phyloP scores from a whole-genome alignment of 495 filamentous ascomycete species.

The Penicillium argentinense region DNA sequence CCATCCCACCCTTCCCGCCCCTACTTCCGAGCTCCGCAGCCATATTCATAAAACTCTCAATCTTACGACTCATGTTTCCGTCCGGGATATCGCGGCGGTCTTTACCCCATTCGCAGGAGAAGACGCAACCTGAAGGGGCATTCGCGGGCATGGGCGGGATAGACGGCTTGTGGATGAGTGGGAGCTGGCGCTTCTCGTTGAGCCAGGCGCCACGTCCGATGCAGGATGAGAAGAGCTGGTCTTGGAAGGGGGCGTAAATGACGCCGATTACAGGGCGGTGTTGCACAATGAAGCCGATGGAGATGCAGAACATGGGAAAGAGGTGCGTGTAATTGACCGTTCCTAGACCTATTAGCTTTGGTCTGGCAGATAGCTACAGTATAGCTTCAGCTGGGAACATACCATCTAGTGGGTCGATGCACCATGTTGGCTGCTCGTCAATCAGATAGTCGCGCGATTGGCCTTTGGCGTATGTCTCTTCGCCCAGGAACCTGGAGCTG shows the following conservation, averaged over 20 bases:
- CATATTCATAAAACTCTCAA: conserved; percentile 71
- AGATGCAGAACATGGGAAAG: conserved; percentile 73
- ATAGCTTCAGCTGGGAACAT: conserved; percentile 4
- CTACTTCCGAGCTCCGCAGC: conserved; percentile 59
- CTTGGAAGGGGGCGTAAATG: conserved; percentile 62
- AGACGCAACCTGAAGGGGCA: conserved; percentile 64
- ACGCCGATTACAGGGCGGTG: conserved; percentile 60
- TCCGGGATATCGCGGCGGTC: conserved; percentile 60
- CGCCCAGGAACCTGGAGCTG: conserved; percentile 65
- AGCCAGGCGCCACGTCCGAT: conserved; percentile 63
- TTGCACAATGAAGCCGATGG: conserved; percentile 60
- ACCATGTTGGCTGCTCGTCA: conserved; percentile 62
- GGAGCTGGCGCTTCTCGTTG: conserved; percentile 58
- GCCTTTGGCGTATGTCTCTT: conserved; percentile 66
- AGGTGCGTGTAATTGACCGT: conserved; percentile 74
- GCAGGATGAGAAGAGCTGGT: conserved; percentile 64
- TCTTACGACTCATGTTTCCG: conserved; percentile 64
- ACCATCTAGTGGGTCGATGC: conserved; percentile 67
- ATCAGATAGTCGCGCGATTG: conserved; percentile 61
- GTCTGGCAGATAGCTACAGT: too few relatives aligned
- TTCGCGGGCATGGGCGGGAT: conserved; percentile 59
- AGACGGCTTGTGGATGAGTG: conserved; percentile 53
- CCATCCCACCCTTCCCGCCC: conserved; percentile 63
- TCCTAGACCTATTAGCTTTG: conserved; percentile 20
- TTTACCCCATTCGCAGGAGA: conserved; percentile 73